Conservation (phyloP, 164 flowering plant species). For the Cinnamomum micranthum region DNA sequence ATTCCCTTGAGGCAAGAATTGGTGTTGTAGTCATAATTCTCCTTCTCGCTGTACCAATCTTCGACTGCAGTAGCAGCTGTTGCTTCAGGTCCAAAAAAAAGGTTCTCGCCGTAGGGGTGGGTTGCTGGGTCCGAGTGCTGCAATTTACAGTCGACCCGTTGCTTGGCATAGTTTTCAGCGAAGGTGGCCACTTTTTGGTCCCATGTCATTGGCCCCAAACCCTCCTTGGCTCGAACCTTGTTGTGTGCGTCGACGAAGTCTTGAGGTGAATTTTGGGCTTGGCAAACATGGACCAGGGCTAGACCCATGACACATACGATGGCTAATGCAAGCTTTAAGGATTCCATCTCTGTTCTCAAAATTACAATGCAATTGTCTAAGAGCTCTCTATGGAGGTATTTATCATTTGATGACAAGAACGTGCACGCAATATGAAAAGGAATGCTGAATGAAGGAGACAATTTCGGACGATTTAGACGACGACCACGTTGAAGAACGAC, state of each 20-base stretch:
- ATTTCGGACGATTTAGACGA: too few relatives aligned
- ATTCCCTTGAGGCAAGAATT: constrained; percentile 26
- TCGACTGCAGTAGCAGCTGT: constrained; percentile 9
- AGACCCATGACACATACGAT: constrained; percentile 7
- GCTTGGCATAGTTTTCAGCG: constrained; percentile 32
- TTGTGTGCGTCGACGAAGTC: constrained; percentile 40
- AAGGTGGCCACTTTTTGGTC: constrained; percentile 26
- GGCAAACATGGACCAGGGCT: constrained; percentile 1
- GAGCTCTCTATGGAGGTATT: too few relatives aligned
- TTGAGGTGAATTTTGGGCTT: constrained; percentile 32
- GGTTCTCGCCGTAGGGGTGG: constrained; percentile 29
- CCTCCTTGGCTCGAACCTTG: constrained; percentile 25
- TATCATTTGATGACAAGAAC: too few relatives aligned
- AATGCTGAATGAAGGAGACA: too few relatives aligned
- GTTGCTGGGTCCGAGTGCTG: constrained; percentile 26
- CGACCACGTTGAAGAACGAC: too few relatives aligned
- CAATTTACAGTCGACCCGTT: constrained; percentile 23
- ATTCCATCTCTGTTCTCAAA: too few relatives aligned
- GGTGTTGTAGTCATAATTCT: constrained; percentile 1
- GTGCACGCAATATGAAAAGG: too few relatives aligned
- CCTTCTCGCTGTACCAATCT: not conserved
- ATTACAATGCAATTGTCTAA: too few relatives aligned
- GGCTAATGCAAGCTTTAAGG: not conserved
- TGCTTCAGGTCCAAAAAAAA: constrained; percentile 7
- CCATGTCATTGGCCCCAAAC: constrained; percentile 33